Conservation (phyloP, 2,329 filamentous ascomycete species). For the Gyromitra esculenta region DNA sequence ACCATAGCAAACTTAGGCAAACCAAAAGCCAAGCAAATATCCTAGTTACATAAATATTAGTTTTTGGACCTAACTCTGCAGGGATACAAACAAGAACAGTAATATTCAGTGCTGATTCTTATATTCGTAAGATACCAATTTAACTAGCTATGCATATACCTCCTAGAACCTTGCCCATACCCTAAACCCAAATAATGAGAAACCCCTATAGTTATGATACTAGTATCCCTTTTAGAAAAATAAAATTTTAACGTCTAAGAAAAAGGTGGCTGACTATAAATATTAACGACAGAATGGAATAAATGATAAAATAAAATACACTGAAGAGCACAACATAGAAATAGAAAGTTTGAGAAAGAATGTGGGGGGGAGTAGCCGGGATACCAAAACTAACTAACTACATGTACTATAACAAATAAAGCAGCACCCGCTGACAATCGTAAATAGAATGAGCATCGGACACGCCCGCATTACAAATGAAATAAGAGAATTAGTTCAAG, state of each 20-base stretch:
- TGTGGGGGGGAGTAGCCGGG: background rate
- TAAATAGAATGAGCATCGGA: background rate
- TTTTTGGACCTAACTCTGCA: background rate
- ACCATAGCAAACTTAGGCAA: background rate
- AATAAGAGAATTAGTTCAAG: background rate
- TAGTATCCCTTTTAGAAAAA: background rate
- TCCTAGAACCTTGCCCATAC: background rate
- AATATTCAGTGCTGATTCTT: background rate
- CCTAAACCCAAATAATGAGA: background rate
- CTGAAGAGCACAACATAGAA: background rate
- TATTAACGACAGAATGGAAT: background rate
- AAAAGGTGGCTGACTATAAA: background rate
- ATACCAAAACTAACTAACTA: background rate
- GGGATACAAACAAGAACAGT: background rate
- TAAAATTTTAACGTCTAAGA: background rate
- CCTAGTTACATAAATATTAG: background rate
- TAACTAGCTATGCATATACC: background rate
- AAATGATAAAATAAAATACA: background rate
- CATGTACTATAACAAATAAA: background rate
- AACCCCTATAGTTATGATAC: background rate
- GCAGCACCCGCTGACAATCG: constrained; percentile 6
- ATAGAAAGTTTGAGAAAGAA: background rate
- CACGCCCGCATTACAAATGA: constrained; percentile 1
- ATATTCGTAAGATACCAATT: background rate
- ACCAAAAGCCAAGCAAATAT: background rate